Evolutionary conservation across 2,329 filamentous ascomycete species (phyloP).

Genomic region (Monosporascus sp.): DNA sequence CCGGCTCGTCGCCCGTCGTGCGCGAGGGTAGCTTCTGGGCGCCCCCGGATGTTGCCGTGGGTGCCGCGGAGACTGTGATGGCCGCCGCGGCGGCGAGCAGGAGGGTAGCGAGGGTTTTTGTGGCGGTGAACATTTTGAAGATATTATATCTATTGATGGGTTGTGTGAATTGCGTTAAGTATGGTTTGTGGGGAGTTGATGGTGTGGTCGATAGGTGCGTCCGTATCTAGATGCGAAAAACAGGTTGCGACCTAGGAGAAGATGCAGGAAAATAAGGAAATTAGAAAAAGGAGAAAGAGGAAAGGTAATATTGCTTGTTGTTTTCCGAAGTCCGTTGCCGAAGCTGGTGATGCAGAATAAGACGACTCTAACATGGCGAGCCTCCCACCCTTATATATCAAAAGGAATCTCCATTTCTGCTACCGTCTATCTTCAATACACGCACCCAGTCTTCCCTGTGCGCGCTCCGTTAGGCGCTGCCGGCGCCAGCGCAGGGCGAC

Average conservation of each 20-base stretch:
- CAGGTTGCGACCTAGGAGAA: background rate
- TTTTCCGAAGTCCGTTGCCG: background rate
- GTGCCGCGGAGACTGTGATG: slow-evolving; percentile 21
- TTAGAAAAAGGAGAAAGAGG: background rate
- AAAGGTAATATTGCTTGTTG: background rate
- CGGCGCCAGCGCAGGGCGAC: background rate
- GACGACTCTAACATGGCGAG: background rate
- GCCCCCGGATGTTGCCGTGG: slow-evolving; percentile 27
- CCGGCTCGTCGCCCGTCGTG: slow-evolving; percentile 29
- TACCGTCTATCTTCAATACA: too few relatives aligned
- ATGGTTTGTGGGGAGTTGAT: too few relatives aligned
- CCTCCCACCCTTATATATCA: background rate
- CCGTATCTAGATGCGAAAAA: background rate
- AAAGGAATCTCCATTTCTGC: too few relatives aligned
- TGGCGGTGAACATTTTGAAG: slow-evolving; percentile 28
- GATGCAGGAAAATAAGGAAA: background rate
- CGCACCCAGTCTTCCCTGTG: too few relatives aligned
- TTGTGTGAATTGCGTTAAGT: too few relatives aligned
- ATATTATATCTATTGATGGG: background rate
- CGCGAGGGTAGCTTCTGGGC: slow-evolving; percentile 18
- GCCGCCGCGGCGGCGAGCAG: slow-evolving; percentile 19
- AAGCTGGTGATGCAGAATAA: background rate
- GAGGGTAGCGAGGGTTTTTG: slow-evolving; percentile 22
- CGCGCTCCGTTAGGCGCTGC: too few relatives aligned
- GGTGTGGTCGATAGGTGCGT: too few relatives aligned